Conservation (phyloP, 139 green algal genomes). For the Closterium sp. region DNA sequence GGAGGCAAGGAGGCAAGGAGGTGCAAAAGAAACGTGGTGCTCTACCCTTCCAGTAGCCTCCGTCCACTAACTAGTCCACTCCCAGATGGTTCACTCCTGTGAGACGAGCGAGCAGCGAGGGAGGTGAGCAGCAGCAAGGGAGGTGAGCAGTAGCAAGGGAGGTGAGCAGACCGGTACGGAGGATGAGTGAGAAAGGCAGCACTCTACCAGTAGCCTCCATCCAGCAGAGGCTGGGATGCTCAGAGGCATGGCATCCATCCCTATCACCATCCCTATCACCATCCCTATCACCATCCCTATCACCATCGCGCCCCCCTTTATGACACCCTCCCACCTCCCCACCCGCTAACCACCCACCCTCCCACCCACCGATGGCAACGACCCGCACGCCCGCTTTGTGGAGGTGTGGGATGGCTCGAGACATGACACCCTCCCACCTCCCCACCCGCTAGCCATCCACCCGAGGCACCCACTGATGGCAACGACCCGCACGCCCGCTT, state of each 20-base stretch:
- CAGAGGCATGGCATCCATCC: too few species aligned
- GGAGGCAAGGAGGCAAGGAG: too few species aligned
- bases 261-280: conserved; percentile 2
- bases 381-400: too few species aligned
- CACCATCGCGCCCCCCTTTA: too few species aligned
- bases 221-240: too few species aligned
- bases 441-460: neutral
- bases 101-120: neutral
- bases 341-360: conserved; percentile 7
- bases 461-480: conserved; percentile 7
- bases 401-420: too few species aligned
- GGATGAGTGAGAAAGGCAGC: too few species aligned
- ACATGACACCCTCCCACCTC: too few species aligned
- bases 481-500: neutral
- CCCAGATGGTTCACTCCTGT: conserved; percentile 33
- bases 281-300: neutral
- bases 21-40: too few species aligned
- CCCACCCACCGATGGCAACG: conserved; percentile 11
- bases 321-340: too few species aligned
- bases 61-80: conserved; percentile 39
- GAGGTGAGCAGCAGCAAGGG: neutral
- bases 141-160: neutral
- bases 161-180: neutral
- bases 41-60: conserved; percentile 30
- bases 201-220: too few species aligned